Base-by-base conservation (phyloP, 208 protist species). In the Trypanosoma platydactyli region DNA sequence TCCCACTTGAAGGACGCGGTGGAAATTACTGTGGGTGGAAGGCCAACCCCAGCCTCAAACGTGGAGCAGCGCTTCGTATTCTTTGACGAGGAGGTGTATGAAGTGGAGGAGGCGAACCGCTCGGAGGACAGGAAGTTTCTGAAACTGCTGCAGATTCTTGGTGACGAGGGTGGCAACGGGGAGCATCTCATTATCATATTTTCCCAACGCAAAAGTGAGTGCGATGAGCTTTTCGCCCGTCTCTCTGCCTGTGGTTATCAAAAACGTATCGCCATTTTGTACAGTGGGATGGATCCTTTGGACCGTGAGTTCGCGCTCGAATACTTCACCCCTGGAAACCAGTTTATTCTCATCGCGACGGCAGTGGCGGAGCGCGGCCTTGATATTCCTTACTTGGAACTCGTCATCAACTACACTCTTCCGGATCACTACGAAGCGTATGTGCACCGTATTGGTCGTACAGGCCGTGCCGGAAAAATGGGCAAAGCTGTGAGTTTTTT, bases 391-490 rank as follows among this genome's bases (percentile, higher is more conserved):
- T 94, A 98, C 73, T 88, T 99, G 20, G 89, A 96, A 74, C 96
- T 99, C 56, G 98, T 99, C 42, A 98, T 99, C 68, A 99, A 99
- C 81, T 99, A 98, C 81, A 97, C 99, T 54, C 94, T 99, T 81
- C 98, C 98, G 9, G 94, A 98, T 61, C 97, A 99, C 76, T 98
- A 99, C 71, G 98, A 99, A 80, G 92, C 95, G 24, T 99, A 99
- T 69, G 83, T 99, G 48, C 98, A 99, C 74, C 91, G 98, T 53
- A 98, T 99, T 64, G 98, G 92, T 33, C 87, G 92, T 48, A 97
- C 92, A 1, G 92, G 92, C 2, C 77, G 92, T 3, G 92, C 92
- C 15, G 92, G 92, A 0, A 74, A 78, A 49, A 82, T 72, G 33
- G 92, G 92, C 29, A 76, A 84, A 33, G 92, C 92, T 12, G 73